These are phyloP conservation scores for Crotalaria pallida DNA, from an alignment of 306 rosid species.

Conservation along the genomic window DNA sequence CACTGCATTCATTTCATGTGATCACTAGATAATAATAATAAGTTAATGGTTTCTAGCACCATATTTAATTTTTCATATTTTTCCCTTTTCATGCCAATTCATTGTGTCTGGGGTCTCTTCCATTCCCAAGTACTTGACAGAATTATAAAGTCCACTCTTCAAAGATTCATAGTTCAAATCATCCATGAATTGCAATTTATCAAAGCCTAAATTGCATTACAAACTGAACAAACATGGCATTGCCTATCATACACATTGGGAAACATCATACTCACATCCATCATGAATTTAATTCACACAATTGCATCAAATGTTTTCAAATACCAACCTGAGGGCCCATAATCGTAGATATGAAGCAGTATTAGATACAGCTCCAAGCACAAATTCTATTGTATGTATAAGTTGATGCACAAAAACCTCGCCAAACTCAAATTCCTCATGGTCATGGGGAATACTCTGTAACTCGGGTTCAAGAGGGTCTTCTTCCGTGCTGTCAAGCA, in stretches of 20 bases:
- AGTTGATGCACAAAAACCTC: constrained; percentile 95
- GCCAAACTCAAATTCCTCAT: constrained; percentile 81
- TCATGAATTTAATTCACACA: constrained; percentile 8
- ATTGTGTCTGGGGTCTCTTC: background rate
- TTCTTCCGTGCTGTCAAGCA: constrained; percentile 49
- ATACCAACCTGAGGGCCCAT: constrained; percentile 89
- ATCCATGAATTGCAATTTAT: constrained; percentile 1
- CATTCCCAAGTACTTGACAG: background rate
- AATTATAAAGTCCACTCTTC: background rate
- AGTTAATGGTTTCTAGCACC: background rate
- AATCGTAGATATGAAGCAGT: constrained; percentile 97
- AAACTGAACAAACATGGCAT: background rate
- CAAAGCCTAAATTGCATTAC: constrained; percentile 4
- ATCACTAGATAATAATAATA: background rate
- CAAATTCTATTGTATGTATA: constrained; percentile 94
- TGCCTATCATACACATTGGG: background rate
- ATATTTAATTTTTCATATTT: background rate
- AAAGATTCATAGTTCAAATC: background rate
- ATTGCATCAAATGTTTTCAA: background rate
- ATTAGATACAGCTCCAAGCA: constrained; percentile 92
- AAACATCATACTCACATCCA: background rate
- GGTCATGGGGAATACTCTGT: constrained; percentile 40
- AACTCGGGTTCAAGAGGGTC: constrained; percentile 56
- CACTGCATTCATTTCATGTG: background rate
- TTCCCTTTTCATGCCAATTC: background rate